Percentiles rank a stretch among this genome's conserved stretches.
Conservation (phyloP, 768 basidiomycete genomes). For the Brasilioporus rufonigricans region DNA sequence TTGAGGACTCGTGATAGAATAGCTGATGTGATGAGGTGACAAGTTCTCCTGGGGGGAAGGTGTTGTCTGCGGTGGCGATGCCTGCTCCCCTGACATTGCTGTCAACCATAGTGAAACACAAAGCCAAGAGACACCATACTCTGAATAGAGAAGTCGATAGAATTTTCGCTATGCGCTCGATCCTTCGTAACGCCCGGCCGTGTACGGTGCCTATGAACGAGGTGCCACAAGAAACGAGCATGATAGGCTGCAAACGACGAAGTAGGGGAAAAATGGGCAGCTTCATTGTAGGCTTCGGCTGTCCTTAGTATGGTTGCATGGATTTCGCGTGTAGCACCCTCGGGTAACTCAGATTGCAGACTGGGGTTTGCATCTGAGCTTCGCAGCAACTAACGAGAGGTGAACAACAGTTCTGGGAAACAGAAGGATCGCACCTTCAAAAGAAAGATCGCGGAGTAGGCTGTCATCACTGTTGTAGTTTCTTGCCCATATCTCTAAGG, state of each 20-base stretch:
- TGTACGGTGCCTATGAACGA: conserved; percentile 60
- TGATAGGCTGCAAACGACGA: conserved; percentile 73
- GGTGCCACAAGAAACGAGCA: conserved; percentile 71
- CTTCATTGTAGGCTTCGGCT: conserved; percentile 76
- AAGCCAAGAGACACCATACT: conserved; percentile 34
- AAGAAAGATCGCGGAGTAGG: conserved; percentile 79
- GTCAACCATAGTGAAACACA: conserved; percentile 9
- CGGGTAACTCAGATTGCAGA: conserved; percentile 57
- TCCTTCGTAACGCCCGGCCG: conserved; percentile 41
- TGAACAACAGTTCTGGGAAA: conserved; percentile 1
- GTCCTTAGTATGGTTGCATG: conserved; percentile 63
- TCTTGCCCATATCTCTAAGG: conserved; percentile 80
- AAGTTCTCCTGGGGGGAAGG: conserved; percentile 22
- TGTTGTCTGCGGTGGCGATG: conserved; percentile 21
- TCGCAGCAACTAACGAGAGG: conserved; percentile 57
- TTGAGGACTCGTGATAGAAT: conserved; percentile 14
- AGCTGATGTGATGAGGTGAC: conserved; percentile 14
- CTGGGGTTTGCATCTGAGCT: conserved; percentile 56
- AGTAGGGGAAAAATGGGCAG: conserved; percentile 57
- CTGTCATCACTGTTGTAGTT: conserved; percentile 81
- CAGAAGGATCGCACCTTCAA: conserved; percentile 53
- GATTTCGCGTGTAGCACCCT: conserved; percentile 62
- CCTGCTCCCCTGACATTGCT: conserved; percentile 18
- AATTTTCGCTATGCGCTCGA: conserved; percentile 38
- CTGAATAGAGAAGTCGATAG: conserved; percentile 57